phyloP scores from a whole-genome alignment of 2,329 filamentous ascomycete species.

The Fusarium sp. region DNA sequence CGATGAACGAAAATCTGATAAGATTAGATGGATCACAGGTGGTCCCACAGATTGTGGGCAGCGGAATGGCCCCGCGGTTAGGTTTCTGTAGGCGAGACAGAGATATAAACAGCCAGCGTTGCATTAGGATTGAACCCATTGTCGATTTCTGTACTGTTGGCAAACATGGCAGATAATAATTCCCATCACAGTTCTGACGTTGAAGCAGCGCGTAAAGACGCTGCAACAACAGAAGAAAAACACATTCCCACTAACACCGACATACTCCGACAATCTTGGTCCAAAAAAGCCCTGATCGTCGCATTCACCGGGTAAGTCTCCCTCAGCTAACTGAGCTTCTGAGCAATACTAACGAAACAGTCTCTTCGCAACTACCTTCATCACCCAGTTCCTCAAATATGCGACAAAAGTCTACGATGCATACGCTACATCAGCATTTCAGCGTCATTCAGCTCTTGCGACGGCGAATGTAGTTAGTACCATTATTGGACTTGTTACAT shows the following conservation, averaged over 20 bases:
- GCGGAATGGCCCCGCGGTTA: conserved; percentile 25
- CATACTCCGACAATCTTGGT: conserved; percentile 42
- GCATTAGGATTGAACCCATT: neutral
- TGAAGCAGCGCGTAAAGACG: conserved; percentile 14
- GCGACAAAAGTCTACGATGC: conserved; percentile 48
- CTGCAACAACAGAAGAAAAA: neutral
- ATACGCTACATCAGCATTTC: conserved; percentile 53
- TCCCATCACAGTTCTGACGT: conserved; percentile 29
- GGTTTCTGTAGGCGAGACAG: too few relatives aligned
- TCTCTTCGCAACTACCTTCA: conserved; percentile 47
- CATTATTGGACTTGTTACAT: conserved; percentile 63
- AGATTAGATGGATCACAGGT: conserved; percentile 40
- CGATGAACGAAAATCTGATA: conserved; percentile 27
- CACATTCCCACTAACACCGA: conserved; percentile 21
- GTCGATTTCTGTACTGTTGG: neutral
- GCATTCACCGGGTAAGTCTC: conserved; percentile 36
- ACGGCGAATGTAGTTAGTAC: conserved; percentile 60
- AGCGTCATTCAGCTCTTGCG: conserved; percentile 60
- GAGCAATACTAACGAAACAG: conserved; percentile 18
- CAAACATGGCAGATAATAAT: conserved; percentile 19
- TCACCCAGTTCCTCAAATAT: conserved; percentile 47
- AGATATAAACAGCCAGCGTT: neutral
- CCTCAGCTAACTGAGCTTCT: rapidly evolving
- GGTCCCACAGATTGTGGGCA: conserved; percentile 14
- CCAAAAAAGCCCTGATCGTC: conserved; percentile 37